Conservation (phyloP, 2,329 filamentous ascomycete genomes). For the Beauveria varroae region DNA sequence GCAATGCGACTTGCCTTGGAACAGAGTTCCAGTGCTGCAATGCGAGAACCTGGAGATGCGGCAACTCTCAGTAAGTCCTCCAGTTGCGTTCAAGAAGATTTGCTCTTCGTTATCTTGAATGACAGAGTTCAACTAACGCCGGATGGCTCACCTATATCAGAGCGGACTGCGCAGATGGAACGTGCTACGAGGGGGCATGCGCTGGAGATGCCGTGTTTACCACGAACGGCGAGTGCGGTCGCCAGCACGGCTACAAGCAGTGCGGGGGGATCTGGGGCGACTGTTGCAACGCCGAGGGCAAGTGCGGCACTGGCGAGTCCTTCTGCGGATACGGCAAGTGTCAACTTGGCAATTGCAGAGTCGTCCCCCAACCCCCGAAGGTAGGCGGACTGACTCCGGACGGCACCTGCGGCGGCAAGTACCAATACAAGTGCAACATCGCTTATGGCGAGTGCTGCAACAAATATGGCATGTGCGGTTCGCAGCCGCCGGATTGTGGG, state of each 20-base stretch:
- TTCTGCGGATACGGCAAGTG: slow-evolving; percentile 17
- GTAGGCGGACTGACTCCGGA: not conserved
- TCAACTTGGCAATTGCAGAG: slow-evolving; percentile 17
- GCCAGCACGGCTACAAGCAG: slow-evolving; percentile 17
- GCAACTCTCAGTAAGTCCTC: not conserved
- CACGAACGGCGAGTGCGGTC: slow-evolving; percentile 27
- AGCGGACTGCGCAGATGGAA: slow-evolving; percentile 23
- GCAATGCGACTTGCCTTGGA: not conserved
- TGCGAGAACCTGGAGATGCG: not conserved
- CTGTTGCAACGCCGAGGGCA: slow-evolving; percentile 21
- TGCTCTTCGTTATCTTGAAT: too few species aligned
- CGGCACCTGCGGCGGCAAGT: not conserved
- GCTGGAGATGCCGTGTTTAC: slow-evolving; percentile 20
- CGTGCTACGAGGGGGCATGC: slow-evolving; percentile 25
- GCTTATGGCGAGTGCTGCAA: not conserved
- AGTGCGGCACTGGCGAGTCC: slow-evolving; percentile 18
- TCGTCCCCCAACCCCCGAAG: not conserved
- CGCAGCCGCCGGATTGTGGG: not conserved
- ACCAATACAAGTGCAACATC: not conserved
- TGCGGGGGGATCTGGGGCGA: slow-evolving; percentile 24
- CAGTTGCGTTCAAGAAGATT: too few species aligned
- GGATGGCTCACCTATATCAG: slow-evolving; percentile 11
- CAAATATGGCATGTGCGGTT: not conserved
- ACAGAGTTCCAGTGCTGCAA: not conserved
- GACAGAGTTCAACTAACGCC: too few species aligned